Percentiles rank a stretch among this genome's conserved stretches.
Evolutionary conservation across 2,329 filamentous ascomycete species (phyloP).

Genomic region (Plenodomus biglobosus): DNA sequence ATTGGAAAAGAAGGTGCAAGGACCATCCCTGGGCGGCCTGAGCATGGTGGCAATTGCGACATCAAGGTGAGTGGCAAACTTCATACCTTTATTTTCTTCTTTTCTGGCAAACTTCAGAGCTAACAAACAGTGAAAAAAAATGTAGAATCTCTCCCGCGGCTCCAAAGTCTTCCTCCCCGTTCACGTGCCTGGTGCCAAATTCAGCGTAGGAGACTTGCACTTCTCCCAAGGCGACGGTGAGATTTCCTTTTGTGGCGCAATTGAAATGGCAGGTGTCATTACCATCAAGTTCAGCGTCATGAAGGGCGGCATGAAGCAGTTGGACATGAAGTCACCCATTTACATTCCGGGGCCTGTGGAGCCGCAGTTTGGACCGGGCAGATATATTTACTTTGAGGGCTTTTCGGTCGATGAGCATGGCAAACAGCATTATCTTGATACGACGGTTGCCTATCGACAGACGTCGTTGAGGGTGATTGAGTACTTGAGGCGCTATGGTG

Average conservation of each 20-base stretch:
- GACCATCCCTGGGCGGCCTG: conserved; percentile 80
- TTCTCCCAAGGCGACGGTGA: conserved; percentile 89
- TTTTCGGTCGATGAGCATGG: conserved; percentile 87
- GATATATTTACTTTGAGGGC: conserved; percentile 84
- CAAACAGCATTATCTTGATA: conserved; percentile 86
- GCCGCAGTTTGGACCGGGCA: conserved; percentile 79
- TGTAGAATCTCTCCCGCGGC: conserved; percentile 76
- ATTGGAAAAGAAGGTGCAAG: conserved; percentile 77
- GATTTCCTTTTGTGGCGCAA: conserved; percentile 75
- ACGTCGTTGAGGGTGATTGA: conserved; percentile 76
- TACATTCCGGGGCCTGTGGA: conserved; percentile 86
- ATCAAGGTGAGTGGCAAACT: too few relatives aligned
- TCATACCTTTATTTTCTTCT: too few relatives aligned
- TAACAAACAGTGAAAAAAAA: conserved; percentile 80
- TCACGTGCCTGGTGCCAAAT: conserved; percentile 83
- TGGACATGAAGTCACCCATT: conserved; percentile 79
- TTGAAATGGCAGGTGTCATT: conserved; percentile 91
- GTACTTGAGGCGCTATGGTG: conserved; percentile 73
- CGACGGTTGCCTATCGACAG: conserved; percentile 83
- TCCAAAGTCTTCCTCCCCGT: conserved; percentile 85
- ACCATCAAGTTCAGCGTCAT: conserved; percentile 88
- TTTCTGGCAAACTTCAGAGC: background rate
- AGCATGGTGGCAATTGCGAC: conserved; percentile 81
- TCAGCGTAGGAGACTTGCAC: conserved; percentile 85
- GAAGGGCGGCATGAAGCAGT: conserved; percentile 73